Conservation (phyloP, 2,329 filamentous ascomycete species). For the Xylariales sp. region DNA sequence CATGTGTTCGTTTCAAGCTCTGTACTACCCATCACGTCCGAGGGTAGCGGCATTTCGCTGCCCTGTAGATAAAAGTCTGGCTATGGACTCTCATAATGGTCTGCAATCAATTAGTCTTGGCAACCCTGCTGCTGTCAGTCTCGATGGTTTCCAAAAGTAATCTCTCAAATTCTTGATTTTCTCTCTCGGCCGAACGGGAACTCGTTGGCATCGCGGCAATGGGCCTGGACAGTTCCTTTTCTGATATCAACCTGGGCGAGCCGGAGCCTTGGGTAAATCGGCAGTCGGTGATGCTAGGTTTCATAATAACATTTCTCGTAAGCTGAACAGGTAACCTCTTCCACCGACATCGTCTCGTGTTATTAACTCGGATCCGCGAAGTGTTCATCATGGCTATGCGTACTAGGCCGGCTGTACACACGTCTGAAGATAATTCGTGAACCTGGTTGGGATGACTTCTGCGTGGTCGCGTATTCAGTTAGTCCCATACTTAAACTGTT, state of each 20-base stretch:
- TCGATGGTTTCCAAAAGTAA: too few species aligned
- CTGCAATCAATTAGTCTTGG: too few species aligned
- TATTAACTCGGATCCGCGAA: too few species aligned
- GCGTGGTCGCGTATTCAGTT: slow-evolving; percentile 16
- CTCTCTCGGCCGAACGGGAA: slow-evolving; percentile 5
- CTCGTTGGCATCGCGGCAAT: not conserved
- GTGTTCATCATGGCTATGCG: slow-evolving; percentile 23
- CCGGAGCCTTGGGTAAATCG: slow-evolving; percentile 22
- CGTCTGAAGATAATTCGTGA: slow-evolving; percentile 15
- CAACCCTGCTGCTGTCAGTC: too few species aligned
- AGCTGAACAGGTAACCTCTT: too few species aligned
- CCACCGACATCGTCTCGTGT: too few species aligned
- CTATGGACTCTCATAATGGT: too few species aligned
- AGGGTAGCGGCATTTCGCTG: too few species aligned
- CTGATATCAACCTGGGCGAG: slow-evolving; percentile 17
- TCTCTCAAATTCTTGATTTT: slow-evolving; percentile 1
- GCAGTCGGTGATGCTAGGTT: slow-evolving; percentile 20
- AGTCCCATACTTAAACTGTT: not conserved
- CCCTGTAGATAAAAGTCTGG: too few species aligned
- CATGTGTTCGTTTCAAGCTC: too few species aligned
- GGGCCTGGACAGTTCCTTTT: slow-evolving; percentile 9
- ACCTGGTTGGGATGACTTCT: slow-evolving; percentile 20
- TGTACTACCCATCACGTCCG: too few species aligned
- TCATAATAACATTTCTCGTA: slow-evolving; percentile 23
- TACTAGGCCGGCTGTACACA: slow-evolving; percentile 20